A percentile compares a stretch with the other conserved stretches of the same genome.
These are phyloP conservation scores for Cutaneotrichosporon daszewskae DNA, from an alignment of 1,284 basidiomycete genomes.

Conservation along the genomic window DNA sequence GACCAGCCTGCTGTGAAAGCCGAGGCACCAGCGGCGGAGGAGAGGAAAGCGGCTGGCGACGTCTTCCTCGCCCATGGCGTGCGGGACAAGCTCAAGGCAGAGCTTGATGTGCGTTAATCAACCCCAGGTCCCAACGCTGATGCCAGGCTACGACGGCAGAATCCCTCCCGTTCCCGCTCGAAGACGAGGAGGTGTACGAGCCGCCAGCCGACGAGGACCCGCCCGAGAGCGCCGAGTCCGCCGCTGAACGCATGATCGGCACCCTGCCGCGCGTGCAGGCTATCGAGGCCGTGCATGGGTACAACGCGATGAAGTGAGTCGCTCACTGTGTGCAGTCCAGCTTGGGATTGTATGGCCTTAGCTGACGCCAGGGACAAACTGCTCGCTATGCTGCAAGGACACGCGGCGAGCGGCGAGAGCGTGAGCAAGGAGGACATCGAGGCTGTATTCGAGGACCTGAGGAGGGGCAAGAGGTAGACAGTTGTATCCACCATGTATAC, in stretches of 20 bases:
- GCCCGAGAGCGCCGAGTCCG: constrained; percentile 41
- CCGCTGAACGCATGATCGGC: constrained; percentile 34
- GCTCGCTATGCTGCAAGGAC: constrained; percentile 31
- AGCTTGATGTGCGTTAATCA: constrained; percentile 32
- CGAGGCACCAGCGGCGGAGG: neutral
- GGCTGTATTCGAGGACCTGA: constrained; percentile 31
- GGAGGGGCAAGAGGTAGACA: neutral
- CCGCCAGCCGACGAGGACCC: constrained; percentile 36
- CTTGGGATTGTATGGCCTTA: neutral
- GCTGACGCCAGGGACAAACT: constrained; percentile 27
- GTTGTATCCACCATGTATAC: neutral
- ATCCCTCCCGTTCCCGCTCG: constrained; percentile 34
- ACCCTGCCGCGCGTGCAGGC: constrained; percentile 41
- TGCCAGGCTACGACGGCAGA: neutral
- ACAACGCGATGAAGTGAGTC: constrained; percentile 41
- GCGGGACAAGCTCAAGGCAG: constrained; percentile 22
- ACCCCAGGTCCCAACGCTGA: too few species aligned
- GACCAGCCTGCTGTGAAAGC: too few species aligned
- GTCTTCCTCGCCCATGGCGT: constrained; percentile 40
- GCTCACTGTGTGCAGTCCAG: neutral
- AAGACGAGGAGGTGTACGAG: constrained; percentile 44
- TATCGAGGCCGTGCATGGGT: constrained; percentile 42
- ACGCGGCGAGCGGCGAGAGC: constrained; percentile 24
- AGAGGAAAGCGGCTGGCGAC: constrained; percentile 33
- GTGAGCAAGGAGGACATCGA: constrained; percentile 41